Base-by-base conservation (phyloP, 495 filamentous ascomycete species). In the Pyronema domesticum region DNA sequence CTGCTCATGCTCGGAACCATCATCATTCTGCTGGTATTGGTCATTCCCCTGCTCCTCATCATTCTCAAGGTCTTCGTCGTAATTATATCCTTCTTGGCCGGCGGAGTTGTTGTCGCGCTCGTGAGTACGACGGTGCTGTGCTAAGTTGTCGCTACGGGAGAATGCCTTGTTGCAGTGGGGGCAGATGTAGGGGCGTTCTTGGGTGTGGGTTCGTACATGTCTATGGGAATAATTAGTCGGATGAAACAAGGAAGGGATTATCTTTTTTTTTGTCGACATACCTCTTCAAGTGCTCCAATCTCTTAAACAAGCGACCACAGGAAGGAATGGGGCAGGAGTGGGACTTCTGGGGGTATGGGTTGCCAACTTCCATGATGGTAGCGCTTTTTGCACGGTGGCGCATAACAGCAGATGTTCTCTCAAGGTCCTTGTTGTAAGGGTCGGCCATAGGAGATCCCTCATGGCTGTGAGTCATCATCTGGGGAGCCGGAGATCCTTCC, bases 321-420 rank as follows among this genome's bases (percentile, higher is more conserved):
- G 88, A 87, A 23, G 93, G 93, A 66, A 98, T 98, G n/a, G 91
- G 91, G 72, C 91, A 98, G 7, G 88, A 94, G 68, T 98, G 91
- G 8, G 86, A 89, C 68, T 98, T 98, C 60, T 93, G 86, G 10
- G 91, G 89, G 67, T 98, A 98, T 40, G 91, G 52, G 91, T 30
- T 30, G 37, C 87, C 88, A 51, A 94, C 74, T 68, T 96, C 93
- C 84, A 91, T 89, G 71, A 91, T 82, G 7, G 91, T 96, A 58
- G 93, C 91, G 61, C 89, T 95, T 57, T 91, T 79, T 55, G 91
- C 93, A 64, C 93, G 78, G 23, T 30, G 23, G 62, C 91, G 83
- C 51, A 89, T 87, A 58, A 80, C 82, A 43, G 73, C 70, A 46
- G 76, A 71, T 34, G 84, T 79, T 44, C 86, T 79, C 65, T 71